Evolutionary conservation across 78 protist genomes (phyloP).

Genomic region (Planoprotostelium fungivorum): DNA sequence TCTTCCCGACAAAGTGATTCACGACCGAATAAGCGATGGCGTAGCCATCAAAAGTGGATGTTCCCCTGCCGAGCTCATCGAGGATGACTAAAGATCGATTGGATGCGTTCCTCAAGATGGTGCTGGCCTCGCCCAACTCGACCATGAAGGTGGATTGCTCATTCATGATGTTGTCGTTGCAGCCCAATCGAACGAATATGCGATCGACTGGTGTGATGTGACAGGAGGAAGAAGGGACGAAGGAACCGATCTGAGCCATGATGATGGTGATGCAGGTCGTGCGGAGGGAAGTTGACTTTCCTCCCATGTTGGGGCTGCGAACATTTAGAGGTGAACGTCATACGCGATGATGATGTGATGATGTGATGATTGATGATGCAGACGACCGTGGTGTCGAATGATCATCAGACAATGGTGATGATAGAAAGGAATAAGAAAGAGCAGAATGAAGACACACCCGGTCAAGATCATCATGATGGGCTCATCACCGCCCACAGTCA

Average conservation of each 20-base stretch:
- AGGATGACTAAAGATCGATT: conserved; percentile 75
- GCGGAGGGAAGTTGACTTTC: neutral
- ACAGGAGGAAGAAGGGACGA: conserved; percentile 82
- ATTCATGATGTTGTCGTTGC: conserved; percentile 63
- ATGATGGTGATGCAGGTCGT: conserved; percentile 45
- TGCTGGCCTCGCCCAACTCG: conserved; percentile 84
- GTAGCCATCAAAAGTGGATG: conserved; percentile 91
- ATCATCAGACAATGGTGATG: no score
- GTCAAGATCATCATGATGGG: neutral
- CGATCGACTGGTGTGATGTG: conserved; percentile 65
- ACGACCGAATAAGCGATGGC: conserved; percentile 83
- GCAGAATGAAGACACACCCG: no score
- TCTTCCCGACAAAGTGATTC: conserved; percentile 33
- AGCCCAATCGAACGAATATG: conserved; percentile 89
- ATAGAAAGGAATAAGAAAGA: no score
- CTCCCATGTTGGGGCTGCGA: neutral
- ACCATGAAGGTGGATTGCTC: conserved; percentile 85
- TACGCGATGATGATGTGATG: neutral
- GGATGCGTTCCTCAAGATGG: conserved; percentile 64
- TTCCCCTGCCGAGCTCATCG: conserved; percentile 95
- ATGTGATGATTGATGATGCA: no score
- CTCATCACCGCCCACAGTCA: neutral
- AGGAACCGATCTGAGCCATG: conserved; percentile 90
- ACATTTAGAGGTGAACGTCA: no score
- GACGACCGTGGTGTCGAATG: no score